Evolutionary conservation across 208 protist genomes (phyloP).

Genomic region (Trypanosoma grayi): DNA sequence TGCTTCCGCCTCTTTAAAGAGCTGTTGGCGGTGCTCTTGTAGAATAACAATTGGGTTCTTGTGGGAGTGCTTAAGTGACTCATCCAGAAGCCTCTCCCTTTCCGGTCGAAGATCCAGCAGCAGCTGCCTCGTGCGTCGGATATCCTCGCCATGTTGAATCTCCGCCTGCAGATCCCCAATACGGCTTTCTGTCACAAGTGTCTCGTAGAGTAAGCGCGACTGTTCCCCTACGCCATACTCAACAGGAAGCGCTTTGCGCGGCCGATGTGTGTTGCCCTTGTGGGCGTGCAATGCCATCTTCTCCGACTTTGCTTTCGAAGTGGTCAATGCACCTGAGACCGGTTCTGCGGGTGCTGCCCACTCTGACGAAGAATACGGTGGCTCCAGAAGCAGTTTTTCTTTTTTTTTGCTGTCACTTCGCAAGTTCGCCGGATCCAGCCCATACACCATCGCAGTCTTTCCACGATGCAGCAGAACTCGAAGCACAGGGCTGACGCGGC

Average conservation of each 20-base stretch:
- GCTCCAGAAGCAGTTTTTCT: not conserved
- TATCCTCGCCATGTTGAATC: constrained; percentile 31
- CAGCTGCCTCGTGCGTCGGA: constrained; percentile 40
- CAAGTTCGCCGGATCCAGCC: constrained; percentile 1
- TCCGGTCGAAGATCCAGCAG: constrained; percentile 33
- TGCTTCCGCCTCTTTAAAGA: constrained; percentile 34
- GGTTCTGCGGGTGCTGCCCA: not conserved
- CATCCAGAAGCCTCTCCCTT: constrained; percentile 6
- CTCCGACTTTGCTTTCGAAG: not conserved
- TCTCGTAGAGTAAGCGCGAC: constrained; percentile 31
- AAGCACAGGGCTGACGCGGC: not conserved
- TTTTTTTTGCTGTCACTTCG: not conserved
- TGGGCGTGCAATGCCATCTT: not conserved
- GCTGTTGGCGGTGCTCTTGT: constrained; percentile 29
- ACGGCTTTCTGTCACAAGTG: constrained; percentile 30
- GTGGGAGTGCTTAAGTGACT: constrained; percentile 9
- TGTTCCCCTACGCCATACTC: constrained; percentile 48
- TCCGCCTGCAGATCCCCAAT: constrained; percentile 39
- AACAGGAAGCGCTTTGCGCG: constrained; percentile 36
- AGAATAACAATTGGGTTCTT: constrained; percentile 31
- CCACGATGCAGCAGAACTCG: constrained; percentile 22
- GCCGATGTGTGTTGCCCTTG: not conserved
- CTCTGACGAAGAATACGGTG: not conserved
- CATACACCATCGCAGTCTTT: constrained; percentile 29
- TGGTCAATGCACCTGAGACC: not conserved